Evolutionary conservation across 352 stramenopile genomes (phyloP), one percentile per base, ranked within the genome.

Genomic region (Aphanomyces euteiches): DNA sequence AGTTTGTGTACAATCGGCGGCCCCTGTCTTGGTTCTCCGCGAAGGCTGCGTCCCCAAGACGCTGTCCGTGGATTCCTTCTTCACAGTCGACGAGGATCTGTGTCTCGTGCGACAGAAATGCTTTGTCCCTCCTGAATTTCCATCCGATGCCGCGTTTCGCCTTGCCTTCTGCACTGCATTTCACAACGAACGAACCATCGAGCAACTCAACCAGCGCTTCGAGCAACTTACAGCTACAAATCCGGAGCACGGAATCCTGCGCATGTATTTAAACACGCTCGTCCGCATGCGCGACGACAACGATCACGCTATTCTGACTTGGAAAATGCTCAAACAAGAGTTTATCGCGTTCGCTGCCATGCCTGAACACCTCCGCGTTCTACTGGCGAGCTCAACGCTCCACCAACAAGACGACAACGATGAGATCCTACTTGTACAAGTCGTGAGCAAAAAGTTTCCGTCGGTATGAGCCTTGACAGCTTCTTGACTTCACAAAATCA

Each of bases 101-200:
- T 69, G 90, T 12, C 73, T 90, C 8, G 80, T 92, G 17, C 79
- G 77, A 21, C 69, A 81, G 3, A 76, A 75, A 21, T 92, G 83
- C 60, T 92, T 90, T 43, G 72, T 84, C 39, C 82, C 83, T 0
- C 77, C 86, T 40, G 43, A 80, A 5, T 67, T 74, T 6, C 47
- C 79, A 3, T 64, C 73, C 1, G 78, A 87, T 13, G 47, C 64
- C 15, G 75, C 79, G 12, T 89, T 89, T 53, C 75, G 78, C 19
- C 74, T 72, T 19, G 74, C 88, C 37, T 85, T 90, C 67, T 77
- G 75, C 10, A n/a, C 77, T 0, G n/a, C 89, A 39, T 85, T 90
- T 67, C 77, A 75, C 13, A 34, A 78, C 1, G 15, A 60, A 17
- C 79, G 75, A 61, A 73, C 69, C 2, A 59, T 72, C 1, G 63